Evolutionary conservation across 306 rosid genomes (phyloP), one percentile per base, ranked within the genome.

Genomic region (Prunus fruticosa): DNA sequence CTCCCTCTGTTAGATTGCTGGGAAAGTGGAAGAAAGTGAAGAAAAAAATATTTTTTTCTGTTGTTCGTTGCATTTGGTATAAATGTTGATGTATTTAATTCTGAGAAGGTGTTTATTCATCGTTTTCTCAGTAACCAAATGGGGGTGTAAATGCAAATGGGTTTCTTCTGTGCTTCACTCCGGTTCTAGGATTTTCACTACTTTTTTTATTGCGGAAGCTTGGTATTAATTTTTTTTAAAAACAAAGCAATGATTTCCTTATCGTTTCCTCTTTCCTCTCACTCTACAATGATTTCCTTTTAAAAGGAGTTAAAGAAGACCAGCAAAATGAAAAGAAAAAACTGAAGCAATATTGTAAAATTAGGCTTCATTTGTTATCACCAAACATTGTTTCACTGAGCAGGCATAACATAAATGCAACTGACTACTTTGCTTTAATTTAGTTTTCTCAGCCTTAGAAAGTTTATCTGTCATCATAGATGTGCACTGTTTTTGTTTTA

Each of bases 261-360:
- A 54, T 38, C 28, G 16, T 67, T 14, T 15, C 3, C 11, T 16
- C 27, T 30, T 54, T 25, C 32, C 28, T 60, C 51, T 69, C 56
- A 64, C 53, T 56, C 45, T n/a, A 9, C 64, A 67, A 86, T 72
- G 50, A 82, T 75, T 74, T 62, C 28, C 73, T 56, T 79, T 69
- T 86, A 15, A 19, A 30, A 69, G 62, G 25, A 71, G 71, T 64
- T 67, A 64, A 76, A 80, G 78, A 69, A 67, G 76, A 53, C 76
- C 58, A 58, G 67, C 16, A 73, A 30, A 32, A 46, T 27, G 57
- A 38, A 60, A 23, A 22, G 47, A 25, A 49, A 27, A 34, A 64
- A 13, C 41, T 34, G 62, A 58, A 28, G 69, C 78, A 75, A 71
- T 79, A 9, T 30, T 22, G 67, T 76, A 82, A 76, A 75, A 80